Evolutionary conservation across 371 early-diverging fungal genomes (phyloP), one percentile per base, ranked within the genome.

Genomic region (Apophysomyces sp.): DNA sequence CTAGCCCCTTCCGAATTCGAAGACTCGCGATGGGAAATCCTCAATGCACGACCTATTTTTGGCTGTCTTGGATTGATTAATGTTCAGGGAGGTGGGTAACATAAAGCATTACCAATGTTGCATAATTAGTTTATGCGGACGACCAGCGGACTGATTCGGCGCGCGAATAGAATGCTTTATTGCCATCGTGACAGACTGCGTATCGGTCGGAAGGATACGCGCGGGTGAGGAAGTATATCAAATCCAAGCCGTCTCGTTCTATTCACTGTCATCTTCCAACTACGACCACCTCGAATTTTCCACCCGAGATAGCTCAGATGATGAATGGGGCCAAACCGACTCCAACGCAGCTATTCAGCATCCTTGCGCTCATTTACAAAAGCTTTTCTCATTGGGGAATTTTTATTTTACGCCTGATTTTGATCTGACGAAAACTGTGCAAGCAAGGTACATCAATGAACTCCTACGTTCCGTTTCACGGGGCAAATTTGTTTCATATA

Each of bases 391-490:
- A 34, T 79, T 77, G 60, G 90, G 91, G 5, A 86, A 80, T 21
- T 92, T 94, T 62, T 94, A 86, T 73, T 93, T 91, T 65, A 87
- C 92, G 0, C 85, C 87, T 1, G 81, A 82, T 55, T 87, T 89
- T 52, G 93, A 94, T 63, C 68, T 93, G 54, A 92, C 92, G 21
- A 83, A 85, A 28, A 86, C 83, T 3, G 72, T 85, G 4, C 91
- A 91, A 73, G 78, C 80, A 28, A 83, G 87, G 86, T 78, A 76
- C 61, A 40, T 26, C 26, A 37, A n/a, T 13, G 12, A 44, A 24
- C 0, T 53, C 9, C n/a, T 13, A 15, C 28, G 11, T n/a, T 49
- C 6, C 12, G 16, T 34, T 15, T 54, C 30, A 60, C 21, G n/a
- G 24, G 30, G 37, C 3, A 44, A 30, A 52, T 57, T 28, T 55